Evolutionary conservation across 257 asterid genomes (phyloP).

Genomic region (Phtheirospermum japonicum): DNA sequence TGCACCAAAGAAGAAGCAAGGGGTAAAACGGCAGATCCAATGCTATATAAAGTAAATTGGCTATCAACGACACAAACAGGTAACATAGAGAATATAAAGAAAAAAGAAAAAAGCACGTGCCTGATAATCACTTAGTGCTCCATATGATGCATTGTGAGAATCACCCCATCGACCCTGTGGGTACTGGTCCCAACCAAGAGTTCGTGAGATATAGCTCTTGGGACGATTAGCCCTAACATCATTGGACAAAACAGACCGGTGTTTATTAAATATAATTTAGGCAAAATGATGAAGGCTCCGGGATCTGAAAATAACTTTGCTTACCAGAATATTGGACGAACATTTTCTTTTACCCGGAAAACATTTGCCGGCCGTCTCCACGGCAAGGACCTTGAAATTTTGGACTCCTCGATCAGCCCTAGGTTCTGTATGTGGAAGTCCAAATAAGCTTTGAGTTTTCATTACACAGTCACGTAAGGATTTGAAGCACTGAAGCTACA

Average conservation of each 20-base stretch:
- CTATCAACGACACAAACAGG: constrained; percentile 15
- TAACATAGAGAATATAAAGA: neutral
- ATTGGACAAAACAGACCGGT: constrained; percentile 26
- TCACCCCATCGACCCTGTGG: constrained; percentile 98
- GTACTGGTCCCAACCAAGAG: constrained; percentile 90
- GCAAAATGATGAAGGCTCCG: constrained; percentile 11
- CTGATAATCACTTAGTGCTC: constrained; percentile 88
- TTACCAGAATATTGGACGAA: constrained; percentile 97
- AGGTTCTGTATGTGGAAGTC: constrained; percentile 64
- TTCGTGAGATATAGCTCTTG: constrained; percentile 91
- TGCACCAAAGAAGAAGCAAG: constrained; percentile 3
- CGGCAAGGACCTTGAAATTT: constrained; percentile 78
- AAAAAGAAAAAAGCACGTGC: constrained; percentile 33
- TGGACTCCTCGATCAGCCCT: constrained; percentile 91
- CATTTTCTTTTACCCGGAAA: constrained; percentile 79
- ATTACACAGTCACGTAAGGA: constrained; percentile 23
- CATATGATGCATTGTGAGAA: constrained; percentile 84
- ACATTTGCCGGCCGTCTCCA: constrained; percentile 95
- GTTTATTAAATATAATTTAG: constrained; percentile 13
- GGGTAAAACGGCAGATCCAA: constrained; percentile 14
- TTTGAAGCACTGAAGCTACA: constrained; percentile 22
- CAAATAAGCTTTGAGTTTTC: constrained; percentile 19
- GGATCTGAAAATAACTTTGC: constrained; percentile 22
- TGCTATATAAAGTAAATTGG: neutral
- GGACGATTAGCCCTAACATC: constrained; percentile 95